Conservation (phyloP, 495 filamentous ascomycete genomes). For the Chlorociboria aeruginascens region DNA sequence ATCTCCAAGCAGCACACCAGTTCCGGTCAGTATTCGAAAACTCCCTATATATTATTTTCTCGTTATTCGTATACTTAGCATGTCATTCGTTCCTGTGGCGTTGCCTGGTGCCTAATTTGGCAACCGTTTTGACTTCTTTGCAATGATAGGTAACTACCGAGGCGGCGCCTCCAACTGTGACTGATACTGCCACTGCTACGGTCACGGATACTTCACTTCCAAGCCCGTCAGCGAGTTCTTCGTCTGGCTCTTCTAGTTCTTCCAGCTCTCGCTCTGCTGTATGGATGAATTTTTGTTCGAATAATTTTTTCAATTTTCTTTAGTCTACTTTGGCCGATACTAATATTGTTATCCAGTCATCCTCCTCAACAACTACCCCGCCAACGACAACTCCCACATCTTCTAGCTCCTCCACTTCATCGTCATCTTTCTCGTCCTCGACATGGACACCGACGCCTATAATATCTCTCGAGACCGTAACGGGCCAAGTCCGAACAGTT, state of each 20-base stretch:
- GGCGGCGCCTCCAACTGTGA: conserved; percentile 15
- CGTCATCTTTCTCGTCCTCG: conserved; percentile 18
- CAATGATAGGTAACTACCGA: conserved; percentile 22
- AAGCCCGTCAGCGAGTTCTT: conserved; percentile 8
- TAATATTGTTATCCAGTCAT: background rate
- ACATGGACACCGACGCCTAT: conserved; percentile 31
- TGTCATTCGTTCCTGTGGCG: background rate
- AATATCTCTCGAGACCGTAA: conserved; percentile 34
- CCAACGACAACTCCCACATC: conserved; percentile 1
- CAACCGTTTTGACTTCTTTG: conserved; percentile 17
- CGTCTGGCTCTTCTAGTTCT: conserved; percentile 14
- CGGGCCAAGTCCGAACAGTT: conserved; percentile 36
- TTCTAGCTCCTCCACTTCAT: conserved; percentile 4
- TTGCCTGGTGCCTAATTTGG: conserved; percentile 9
- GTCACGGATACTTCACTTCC: background rate
- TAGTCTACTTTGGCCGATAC: background rate
- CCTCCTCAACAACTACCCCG: conserved; percentile 5
- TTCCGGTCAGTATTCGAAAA: conserved; percentile 9
- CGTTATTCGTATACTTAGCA: background rate
- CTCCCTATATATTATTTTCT: background rate
- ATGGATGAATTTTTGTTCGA: background rate
- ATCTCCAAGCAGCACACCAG: background rate
- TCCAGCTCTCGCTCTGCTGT: conserved; percentile 3
- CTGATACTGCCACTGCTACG: background rate
- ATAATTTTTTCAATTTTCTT: background rate